Base-by-base conservation (phyloP, 495 filamentous ascomycete genomes). In the Margaritispora aquatica region DNA sequence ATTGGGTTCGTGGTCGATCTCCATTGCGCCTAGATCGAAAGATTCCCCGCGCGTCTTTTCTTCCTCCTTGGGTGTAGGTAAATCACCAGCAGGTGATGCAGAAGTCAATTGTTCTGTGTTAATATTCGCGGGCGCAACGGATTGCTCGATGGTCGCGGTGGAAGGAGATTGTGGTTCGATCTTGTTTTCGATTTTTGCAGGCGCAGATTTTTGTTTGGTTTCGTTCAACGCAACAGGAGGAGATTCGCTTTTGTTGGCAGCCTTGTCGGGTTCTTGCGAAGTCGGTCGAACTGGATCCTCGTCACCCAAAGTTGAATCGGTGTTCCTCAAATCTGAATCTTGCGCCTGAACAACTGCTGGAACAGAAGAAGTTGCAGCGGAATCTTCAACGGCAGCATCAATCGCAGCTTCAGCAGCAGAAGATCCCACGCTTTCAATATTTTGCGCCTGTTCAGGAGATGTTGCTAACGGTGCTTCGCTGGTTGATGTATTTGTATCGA, bases 311-410 rank as follows among this genome's bases (percentile, higher is more conserved):
- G 7, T 8, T n/a, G 38, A 44, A 44, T 44, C 19, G 1, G 54
- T 34, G 27, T 66, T 48, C 51, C 63, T 46, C 11, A 68, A 55
- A 53, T 66, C 66, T 29, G 66, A 68, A 23, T 66, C 61, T 46
- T 34, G 62, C 27, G 68, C 66, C 22, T 66, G 59, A 20, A 63
- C 55, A 20, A 66, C 49, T 8, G 66, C 61, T 29, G 63, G 63
- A 1, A 65, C 46, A 24, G 62, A 34, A 10, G 67, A 54, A 10
- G 57, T 10, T 2, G 47, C 58, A 17, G 58, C 21, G 2, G 41
- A 47, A 29, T 66, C 64, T 36, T 63, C 66, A n/a, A 66, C 27
- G 4, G 64, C 60, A 17, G 55, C 24, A 7, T 57, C 57, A n/a
- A 66, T 57, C n/a, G 50, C 48, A 15, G 58, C 47, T 31, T 66